These are phyloP conservation scores for Pseudocercospora pini-densiflorae DNA, from an alignment of 2,329 filamentous ascomycete genomes.

Conservation along the genomic window DNA sequence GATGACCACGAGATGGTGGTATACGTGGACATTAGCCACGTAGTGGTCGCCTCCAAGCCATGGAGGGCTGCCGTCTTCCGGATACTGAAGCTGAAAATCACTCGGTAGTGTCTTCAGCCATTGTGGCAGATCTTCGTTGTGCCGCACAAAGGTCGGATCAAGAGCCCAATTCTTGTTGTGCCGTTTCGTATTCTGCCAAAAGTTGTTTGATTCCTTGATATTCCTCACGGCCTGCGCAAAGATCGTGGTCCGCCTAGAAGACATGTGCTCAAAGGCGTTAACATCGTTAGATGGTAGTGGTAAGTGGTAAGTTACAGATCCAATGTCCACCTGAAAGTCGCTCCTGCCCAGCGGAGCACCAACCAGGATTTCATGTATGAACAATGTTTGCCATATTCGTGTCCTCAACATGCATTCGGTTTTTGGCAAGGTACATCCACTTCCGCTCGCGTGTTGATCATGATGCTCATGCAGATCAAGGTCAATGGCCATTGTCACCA, in stretches of 20 bases:
- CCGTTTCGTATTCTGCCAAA: constrained; percentile 74
- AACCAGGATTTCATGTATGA: constrained; percentile 88
- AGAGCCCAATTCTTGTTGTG: constrained; percentile 83
- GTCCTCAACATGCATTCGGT: constrained; percentile 84
- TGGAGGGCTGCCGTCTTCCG: constrained; percentile 76
- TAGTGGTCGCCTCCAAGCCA: constrained; percentile 82
- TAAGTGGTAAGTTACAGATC: constrained; percentile 75
- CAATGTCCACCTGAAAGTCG: constrained; percentile 75
- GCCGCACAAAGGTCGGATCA: constrained; percentile 79
- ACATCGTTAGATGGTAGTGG: constrained; percentile 66
- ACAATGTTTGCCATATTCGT: constrained; percentile 86
- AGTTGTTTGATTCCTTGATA: constrained; percentile 75
- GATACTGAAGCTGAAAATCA: constrained; percentile 78
- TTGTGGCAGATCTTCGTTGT: constrained; percentile 75
- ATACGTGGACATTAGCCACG: constrained; percentile 85
- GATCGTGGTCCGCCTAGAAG: constrained; percentile 84
- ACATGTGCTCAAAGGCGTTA: constrained; percentile 75
- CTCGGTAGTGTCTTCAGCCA: constrained; percentile 79
- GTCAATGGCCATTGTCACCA: constrained; percentile 91
- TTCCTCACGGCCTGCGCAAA: constrained; percentile 78
- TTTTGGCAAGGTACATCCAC: constrained; percentile 68
- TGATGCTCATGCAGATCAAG: constrained; percentile 87
- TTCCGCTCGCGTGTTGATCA: constrained; percentile 73
- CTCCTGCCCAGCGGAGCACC: constrained; percentile 83
- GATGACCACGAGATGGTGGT: constrained; percentile 84